A percentile compares a stretch with the other conserved stretches of the same genome.
Conservation (phyloP, 2,329 filamentous ascomycete species). For the Cordyceps cicadae region DNA sequence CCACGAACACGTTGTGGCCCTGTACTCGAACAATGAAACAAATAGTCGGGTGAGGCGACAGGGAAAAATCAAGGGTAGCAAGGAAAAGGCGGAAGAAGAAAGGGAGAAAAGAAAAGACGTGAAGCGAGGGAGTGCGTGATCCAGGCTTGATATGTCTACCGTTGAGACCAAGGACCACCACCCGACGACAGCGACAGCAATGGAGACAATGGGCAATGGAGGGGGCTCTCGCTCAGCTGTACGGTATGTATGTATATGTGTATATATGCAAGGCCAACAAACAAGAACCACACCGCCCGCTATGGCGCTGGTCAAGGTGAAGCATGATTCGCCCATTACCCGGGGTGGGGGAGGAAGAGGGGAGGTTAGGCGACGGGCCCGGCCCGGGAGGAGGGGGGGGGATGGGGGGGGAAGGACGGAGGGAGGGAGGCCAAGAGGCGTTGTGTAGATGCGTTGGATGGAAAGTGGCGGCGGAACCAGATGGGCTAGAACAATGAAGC, state of each 20-base stretch:
- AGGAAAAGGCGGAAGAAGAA: not conserved
- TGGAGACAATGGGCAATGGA: no score
- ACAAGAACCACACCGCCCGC: conserved; percentile 8
- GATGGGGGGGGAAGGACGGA: no score
- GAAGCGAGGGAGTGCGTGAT: conserved; percentile 1
- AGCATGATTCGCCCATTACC: not conserved
- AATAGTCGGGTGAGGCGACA: not conserved
- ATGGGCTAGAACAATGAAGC: not conserved
- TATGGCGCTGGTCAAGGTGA: not conserved
- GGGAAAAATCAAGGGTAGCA: not conserved
- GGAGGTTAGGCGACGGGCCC: not conserved
- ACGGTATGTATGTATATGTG: not conserved
- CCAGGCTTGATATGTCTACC: not conserved
- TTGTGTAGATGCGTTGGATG: not conserved
- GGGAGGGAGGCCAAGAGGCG: not conserved
- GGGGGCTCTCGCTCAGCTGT: not conserved
- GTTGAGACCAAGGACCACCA: not conserved
- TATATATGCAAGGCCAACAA: conserved; percentile 9
- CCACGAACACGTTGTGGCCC: not conserved
- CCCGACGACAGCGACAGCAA: not conserved
- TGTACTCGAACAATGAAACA: not conserved
- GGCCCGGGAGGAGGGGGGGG: not conserved
- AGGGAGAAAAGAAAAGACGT: not conserved
- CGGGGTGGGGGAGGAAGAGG: not conserved
- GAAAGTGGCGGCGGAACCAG: conserved; percentile 1